Evolutionary conservation across 2,329 filamentous ascomycete species (phyloP).

Genomic region (Elsinoe arachidis): DNA sequence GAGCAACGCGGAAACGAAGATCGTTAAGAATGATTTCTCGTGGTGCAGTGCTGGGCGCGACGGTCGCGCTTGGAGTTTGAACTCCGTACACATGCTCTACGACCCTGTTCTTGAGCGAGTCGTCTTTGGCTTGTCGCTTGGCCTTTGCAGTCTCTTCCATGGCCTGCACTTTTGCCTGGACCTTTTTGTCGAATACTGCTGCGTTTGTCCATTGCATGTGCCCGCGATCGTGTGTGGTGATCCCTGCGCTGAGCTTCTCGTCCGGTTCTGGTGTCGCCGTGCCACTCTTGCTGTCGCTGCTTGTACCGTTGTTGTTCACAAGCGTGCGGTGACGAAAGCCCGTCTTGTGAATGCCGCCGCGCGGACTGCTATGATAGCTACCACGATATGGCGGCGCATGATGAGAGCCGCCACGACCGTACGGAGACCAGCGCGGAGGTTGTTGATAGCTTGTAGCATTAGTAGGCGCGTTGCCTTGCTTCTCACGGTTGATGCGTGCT

Average conservation of each 20-base stretch:
- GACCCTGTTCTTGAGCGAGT: slow-evolving; percentile 53
- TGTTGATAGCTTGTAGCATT: neutral
- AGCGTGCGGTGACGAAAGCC: slow-evolving; percentile 16
- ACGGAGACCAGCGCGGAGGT: slow-evolving; percentile 16
- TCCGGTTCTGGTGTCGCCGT: slow-evolving; percentile 12
- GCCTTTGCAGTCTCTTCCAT: slow-evolving; percentile 60
- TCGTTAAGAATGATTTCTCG: slow-evolving; percentile 62
- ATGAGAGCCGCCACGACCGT: neutral
- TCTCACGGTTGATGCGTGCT: slow-evolving; percentile 17
- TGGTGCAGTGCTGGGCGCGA: slow-evolving; percentile 10
- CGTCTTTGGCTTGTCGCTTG: slow-evolving; percentile 46
- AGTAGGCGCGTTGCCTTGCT: slow-evolving; percentile 8
- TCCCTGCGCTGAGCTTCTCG: slow-evolving; percentile 1
- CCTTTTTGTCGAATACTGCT: slow-evolving; percentile 65
- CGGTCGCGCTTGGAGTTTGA: slow-evolving; percentile 17
- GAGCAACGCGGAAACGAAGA: slow-evolving; percentile 63
- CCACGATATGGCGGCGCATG: neutral
- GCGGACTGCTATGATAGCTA: neutral
- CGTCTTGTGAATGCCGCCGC: slow-evolving; percentile 12
- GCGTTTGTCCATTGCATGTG: slow-evolving; percentile 66
- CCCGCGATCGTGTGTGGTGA: slow-evolving; percentile 16
- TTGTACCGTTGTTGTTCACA: slow-evolving; percentile 12
- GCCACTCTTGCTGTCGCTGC: neutral
- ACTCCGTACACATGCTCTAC: slow-evolving; percentile 34
- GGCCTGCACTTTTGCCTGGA: slow-evolving; percentile 57